These are phyloP conservation scores for Ajuga reptans DNA, from an alignment of 305 asterid genomes.

Conservation along the genomic window DNA sequence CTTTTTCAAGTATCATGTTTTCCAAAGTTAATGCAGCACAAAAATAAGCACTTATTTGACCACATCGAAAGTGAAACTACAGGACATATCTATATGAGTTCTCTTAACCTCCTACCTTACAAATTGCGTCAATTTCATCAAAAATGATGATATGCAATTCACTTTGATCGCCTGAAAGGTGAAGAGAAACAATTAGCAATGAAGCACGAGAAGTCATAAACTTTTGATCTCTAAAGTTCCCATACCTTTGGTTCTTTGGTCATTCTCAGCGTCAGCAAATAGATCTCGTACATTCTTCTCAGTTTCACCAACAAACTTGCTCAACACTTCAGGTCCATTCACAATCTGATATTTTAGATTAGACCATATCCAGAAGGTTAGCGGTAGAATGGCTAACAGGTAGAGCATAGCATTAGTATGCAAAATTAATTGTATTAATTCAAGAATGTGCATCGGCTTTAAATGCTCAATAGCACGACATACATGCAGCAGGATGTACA, in stretches of 20 bases:
- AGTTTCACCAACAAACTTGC: slow-evolving; percentile 97
- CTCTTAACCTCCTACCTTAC: slow-evolving; percentile 59
- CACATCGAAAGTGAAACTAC: slow-evolving; percentile 5
- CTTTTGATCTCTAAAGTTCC: slow-evolving; percentile 18
- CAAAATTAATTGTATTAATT: neutral
- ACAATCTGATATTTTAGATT: slow-evolving; percentile 57
- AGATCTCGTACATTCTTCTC: slow-evolving; percentile 97
- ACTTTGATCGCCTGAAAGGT: slow-evolving; percentile 86
- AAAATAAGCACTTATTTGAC: slow-evolving; percentile 4
- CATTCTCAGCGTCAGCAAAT: slow-evolving; percentile 98
- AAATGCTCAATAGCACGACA: neutral
- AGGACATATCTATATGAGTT: slow-evolving; percentile 2
- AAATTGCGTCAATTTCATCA: slow-evolving; percentile 99
- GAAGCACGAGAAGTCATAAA: slow-evolving; percentile 9
- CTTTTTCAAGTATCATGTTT: neutral
- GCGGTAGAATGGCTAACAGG: neutral
- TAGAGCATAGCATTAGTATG: slow-evolving; percentile 17
- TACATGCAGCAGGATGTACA: slow-evolving; percentile 15
- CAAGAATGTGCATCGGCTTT: slow-evolving; percentile 12
- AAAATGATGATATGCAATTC: slow-evolving; percentile 97
- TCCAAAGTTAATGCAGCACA: slow-evolving; percentile 8
- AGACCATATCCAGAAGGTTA: slow-evolving; percentile 14
- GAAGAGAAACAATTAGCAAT: slow-evolving; percentile 21
- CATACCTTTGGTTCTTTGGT: slow-evolving; percentile 81
- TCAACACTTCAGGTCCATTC: slow-evolving; percentile 97